phyloP scores from a whole-genome alignment of 306 rosid species.

The Medicago arabica region DNA sequence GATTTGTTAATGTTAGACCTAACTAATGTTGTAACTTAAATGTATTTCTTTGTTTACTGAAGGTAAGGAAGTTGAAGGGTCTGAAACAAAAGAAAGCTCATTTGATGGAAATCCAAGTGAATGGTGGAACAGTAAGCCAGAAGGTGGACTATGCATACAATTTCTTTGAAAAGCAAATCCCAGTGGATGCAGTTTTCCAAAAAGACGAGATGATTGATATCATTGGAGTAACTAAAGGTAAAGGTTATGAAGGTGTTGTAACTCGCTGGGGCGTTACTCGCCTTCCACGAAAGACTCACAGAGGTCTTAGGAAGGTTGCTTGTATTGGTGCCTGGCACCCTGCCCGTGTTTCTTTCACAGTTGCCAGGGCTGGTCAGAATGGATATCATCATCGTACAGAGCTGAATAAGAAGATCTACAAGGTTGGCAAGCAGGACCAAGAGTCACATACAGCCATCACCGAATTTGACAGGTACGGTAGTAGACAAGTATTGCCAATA shows the following conservation, averaged over 20 bases:
- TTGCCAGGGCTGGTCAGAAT: constrained; percentile 94
- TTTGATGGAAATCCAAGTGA: constrained; percentile 86
- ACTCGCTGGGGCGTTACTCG: constrained; percentile 96
- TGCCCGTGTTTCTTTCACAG: constrained; percentile 86
- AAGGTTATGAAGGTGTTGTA: constrained; percentile 91
- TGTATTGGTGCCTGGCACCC: constrained; percentile 99
- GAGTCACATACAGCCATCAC: constrained; percentile 69
- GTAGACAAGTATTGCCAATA: not conserved
- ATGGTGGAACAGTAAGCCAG: constrained; percentile 71
- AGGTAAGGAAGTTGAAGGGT: constrained; percentile 88
- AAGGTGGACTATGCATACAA: constrained; percentile 77
- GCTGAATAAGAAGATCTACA: constrained; percentile 78
- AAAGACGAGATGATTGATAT: constrained; percentile 89
- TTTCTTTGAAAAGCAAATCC: constrained; percentile 82
- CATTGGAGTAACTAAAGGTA: constrained; percentile 90
- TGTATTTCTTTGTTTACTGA: not conserved
- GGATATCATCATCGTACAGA: constrained; percentile 93
- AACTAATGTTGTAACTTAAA: not conserved
- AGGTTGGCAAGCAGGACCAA: constrained; percentile 65
- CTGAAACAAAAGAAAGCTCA: constrained; percentile 91
- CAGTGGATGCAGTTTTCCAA: constrained; percentile 82
- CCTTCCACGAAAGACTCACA: constrained; percentile 88
- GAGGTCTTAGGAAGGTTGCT: constrained; percentile 92
- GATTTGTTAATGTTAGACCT: too few relatives aligned
- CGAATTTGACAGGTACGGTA: constrained; percentile 54